Evolutionary conservation across 176 grass and related monocot species (phyloP), one percentile per base, ranked within the genome.

Genomic region (Eleusine coracana): DNA sequence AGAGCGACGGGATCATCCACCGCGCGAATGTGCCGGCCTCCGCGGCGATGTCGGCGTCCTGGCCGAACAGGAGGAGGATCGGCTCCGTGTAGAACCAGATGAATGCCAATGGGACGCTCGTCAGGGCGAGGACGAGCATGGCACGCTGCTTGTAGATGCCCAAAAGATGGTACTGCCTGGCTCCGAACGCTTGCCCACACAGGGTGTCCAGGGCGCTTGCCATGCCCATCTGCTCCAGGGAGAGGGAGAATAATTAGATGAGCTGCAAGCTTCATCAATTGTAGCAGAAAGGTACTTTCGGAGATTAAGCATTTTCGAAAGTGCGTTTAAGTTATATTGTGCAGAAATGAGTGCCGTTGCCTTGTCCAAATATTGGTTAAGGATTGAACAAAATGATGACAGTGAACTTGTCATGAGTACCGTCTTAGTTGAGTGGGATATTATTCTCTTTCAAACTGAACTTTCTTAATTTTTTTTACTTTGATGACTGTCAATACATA

Each of bases 101-200:
- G 2, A 50, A 10, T 7, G 76, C 76, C 0, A 91, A 55, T 0
- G 85, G 85, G 10, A 88, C 60, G 76, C 71, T 73, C 12, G 75
- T 28, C 6, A 81, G n/a, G 34, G 84, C 77, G 39, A 92, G 87
- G 5, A 84, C 41, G 2, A 92, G 20, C 90, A 86, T 86, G 40
- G 86, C 86, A 2, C 90, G 80, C 46, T 92, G 90, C 55, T 81
- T 89, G 68, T 92, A 79, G 15, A 92, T 80, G 68, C 90, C 90
- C 1, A 92, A 70, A 8, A 84, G 73, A 11, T 63, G 28, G 59
- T 89, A 84, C 18, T 80, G 62, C 65, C 86, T 42, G 0, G 90
- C 90, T 3, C 90, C 90, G 29, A 59, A 89, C 2, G 87, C 82
- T 72, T 92, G 86, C 7, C 90, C 90, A 18, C 87, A 92, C 20